Conservation (phyloP, 2,329 filamentous ascomycete species). For the Davidsoniella virescens region DNA sequence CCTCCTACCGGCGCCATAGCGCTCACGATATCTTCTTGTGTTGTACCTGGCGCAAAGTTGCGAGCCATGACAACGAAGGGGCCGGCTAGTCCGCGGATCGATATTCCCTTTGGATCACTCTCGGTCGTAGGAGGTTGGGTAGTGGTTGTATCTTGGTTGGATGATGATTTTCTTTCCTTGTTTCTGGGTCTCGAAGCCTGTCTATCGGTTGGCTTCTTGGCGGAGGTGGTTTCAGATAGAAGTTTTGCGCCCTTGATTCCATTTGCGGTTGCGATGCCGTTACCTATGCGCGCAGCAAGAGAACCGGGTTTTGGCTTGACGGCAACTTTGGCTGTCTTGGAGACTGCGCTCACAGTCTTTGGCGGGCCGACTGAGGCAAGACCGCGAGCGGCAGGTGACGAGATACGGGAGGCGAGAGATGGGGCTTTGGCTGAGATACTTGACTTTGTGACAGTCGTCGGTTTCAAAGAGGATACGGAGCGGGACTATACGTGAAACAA, state of each 20-base stretch:
- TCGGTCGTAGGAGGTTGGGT: not conserved
- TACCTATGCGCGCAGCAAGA: conserved; percentile 8
- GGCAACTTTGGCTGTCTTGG: not conserved
- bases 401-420: conserved; percentile 11
- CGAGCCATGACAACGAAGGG: conserved; percentile 59
- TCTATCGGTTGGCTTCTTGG: not conserved
- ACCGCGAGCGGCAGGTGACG: conserved; percentile 8
- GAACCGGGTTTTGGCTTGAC: conserved; percentile 5
- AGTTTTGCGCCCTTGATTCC: conserved; percentile 10
- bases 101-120: conserved; percentile 30
- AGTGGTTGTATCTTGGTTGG: no score
- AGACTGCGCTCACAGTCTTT: not conserved
- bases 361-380: conserved; percentile 8
- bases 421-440: not conserved
- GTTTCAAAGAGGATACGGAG: not conserved
- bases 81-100: conserved; percentile 56
- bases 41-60: conserved; percentile 71
- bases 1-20: conserved; percentile 65
- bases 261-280: conserved; percentile 2
- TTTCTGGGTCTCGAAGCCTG: no score
- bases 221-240: not conserved
- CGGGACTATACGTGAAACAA: not conserved
- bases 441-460: not conserved
- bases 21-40: conserved; percentile 66
- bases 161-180: not conserved